Conservation (phyloP, 352 stramenopile genomes). For the Pythium scleroteichum region DNA sequence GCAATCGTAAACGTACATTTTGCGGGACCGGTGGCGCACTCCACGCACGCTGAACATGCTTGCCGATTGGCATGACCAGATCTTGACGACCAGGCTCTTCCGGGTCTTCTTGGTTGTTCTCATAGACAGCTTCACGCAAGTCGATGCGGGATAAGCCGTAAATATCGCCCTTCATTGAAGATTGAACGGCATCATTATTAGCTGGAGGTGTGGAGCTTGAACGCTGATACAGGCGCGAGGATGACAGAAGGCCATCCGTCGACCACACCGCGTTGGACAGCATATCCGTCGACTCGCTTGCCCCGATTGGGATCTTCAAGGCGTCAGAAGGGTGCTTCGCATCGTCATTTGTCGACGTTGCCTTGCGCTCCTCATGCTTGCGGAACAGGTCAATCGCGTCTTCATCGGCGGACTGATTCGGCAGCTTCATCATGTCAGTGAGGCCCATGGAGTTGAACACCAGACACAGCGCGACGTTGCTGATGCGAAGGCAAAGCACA, state of each 20-base stretch:
- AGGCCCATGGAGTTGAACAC: slow-evolving; percentile 27
- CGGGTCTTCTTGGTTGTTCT: slow-evolving; percentile 33
- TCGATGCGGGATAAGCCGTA: slow-evolving; percentile 16
- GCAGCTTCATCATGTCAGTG: slow-evolving; percentile 32
- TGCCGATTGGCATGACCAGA: slow-evolving; percentile 21
- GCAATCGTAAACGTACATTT: slow-evolving; percentile 31
- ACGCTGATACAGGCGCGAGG: slow-evolving; percentile 54
- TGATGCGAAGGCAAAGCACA: slow-evolving; percentile 3
- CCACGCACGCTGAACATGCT: slow-evolving; percentile 47
- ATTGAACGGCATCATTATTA: slow-evolving; percentile 11
- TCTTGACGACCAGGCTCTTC: slow-evolving; percentile 21
- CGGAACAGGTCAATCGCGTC: slow-evolving; percentile 5
- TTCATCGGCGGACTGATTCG: slow-evolving; percentile 29
- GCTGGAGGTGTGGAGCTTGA: slow-evolving; percentile 37
- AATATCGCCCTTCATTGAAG: neutral
- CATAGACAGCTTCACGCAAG: slow-evolving; percentile 20
- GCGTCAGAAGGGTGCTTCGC: too few relatives aligned
- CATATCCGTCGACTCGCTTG: slow-evolving; percentile 23
- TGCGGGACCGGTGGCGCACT: slow-evolving; percentile 44
- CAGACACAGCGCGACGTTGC: slow-evolving; percentile 2
- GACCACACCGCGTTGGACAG: slow-evolving; percentile 55
- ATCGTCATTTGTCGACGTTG: slow-evolving; percentile 7
- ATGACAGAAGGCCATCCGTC: slow-evolving; percentile 52
- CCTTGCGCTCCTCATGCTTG: slow-evolving; percentile 11
- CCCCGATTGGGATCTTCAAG: neutral